A percentile compares a stretch with the other conserved stretches of the same genome.
Evolutionary conservation across 2,329 filamentous ascomycete genomes (phyloP).

Genomic region (Xenosphaeropsis pyriputrescens): DNA sequence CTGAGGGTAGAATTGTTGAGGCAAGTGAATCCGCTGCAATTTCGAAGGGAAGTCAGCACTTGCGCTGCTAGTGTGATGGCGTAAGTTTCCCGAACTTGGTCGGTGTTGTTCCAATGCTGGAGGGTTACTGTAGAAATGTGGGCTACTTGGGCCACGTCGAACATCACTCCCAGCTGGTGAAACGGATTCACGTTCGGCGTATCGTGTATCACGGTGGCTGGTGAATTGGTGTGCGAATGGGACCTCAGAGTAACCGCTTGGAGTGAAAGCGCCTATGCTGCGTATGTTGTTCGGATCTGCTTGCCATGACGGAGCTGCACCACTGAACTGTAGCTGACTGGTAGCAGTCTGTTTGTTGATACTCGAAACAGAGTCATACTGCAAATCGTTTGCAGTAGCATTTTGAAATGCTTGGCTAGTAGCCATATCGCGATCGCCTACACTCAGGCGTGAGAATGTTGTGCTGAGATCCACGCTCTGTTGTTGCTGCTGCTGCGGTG

Average conservation of each 20-base stretch:
- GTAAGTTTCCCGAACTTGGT: constrained; percentile 13
- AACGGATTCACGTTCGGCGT: constrained; percentile 12
- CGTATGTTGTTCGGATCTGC: too few species aligned
- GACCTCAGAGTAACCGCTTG: neutral
- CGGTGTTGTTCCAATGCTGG: neutral
- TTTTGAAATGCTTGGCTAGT: too few species aligned
- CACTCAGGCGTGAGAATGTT: neutral
- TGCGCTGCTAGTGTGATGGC: neutral
- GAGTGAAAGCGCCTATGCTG: neutral
- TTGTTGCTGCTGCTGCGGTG: too few species aligned
- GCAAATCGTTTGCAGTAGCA: too few species aligned
- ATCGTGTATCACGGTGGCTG: constrained; percentile 8
- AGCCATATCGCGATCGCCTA: neutral
- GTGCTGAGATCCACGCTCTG: constrained; percentile 9
- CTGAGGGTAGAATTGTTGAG: constrained; percentile 16
- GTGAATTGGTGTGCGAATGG: constrained; percentile 16
- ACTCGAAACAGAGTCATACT: too few species aligned
- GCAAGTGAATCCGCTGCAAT: constrained; percentile 5
- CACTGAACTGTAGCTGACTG: too few species aligned
- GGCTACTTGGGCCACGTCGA: constrained; percentile 15
- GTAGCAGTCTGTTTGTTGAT: too few species aligned
- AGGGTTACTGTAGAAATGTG: constrained; percentile 12
- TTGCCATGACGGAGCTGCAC: too few species aligned
- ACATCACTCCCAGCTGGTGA: constrained; percentile 18
- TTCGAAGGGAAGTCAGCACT: neutral